phyloP scores from a whole-genome alignment of 129 eudicot genomes.

The Mikania micrantha region DNA sequence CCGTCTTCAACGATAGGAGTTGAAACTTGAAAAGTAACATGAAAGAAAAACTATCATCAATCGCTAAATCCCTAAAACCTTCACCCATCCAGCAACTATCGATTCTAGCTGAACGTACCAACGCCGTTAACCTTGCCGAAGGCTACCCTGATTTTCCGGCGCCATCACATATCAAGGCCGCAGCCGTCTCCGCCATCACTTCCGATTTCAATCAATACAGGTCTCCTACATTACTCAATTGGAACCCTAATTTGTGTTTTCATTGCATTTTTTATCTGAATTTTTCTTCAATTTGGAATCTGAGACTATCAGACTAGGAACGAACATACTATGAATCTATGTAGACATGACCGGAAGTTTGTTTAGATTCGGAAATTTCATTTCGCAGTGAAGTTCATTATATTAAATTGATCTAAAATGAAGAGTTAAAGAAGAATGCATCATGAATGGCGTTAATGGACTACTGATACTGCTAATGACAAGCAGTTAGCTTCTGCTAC shows the following conservation, averaged over 20 bases:
- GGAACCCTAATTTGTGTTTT: background rate
- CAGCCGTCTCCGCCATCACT: conserved; percentile 85
- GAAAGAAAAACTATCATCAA: conserved; percentile 62
- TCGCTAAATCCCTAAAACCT: conserved; percentile 58
- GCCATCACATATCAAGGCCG: conserved; percentile 63
- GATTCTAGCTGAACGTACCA: conserved; percentile 55
- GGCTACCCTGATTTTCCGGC: conserved; percentile 97
- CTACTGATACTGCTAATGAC: background rate
- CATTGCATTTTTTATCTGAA: background rate
- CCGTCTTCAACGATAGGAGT: background rate
- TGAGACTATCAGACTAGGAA: conserved; percentile 9
- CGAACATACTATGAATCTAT: background rate
- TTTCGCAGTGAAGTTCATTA: background rate
- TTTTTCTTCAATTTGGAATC: background rate
- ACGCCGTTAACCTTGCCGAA: conserved; percentile 95
- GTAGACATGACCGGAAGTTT: background rate
- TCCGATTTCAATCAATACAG: conserved; percentile 97
- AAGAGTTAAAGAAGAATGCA: too few relatives aligned
- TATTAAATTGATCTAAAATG: background rate
- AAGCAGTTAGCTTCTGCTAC: background rate
- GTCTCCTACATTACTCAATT: conserved; percentile 20
- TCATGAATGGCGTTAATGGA: background rate
- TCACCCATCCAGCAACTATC: conserved; percentile 86
- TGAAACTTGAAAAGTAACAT: conserved; percentile 8
- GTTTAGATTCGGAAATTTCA: background rate